Evolutionary conservation across 2,329 filamentous ascomycete genomes (phyloP), one percentile per base, ranked within the genome.

Genomic region (Epichloe bromicola): DNA sequence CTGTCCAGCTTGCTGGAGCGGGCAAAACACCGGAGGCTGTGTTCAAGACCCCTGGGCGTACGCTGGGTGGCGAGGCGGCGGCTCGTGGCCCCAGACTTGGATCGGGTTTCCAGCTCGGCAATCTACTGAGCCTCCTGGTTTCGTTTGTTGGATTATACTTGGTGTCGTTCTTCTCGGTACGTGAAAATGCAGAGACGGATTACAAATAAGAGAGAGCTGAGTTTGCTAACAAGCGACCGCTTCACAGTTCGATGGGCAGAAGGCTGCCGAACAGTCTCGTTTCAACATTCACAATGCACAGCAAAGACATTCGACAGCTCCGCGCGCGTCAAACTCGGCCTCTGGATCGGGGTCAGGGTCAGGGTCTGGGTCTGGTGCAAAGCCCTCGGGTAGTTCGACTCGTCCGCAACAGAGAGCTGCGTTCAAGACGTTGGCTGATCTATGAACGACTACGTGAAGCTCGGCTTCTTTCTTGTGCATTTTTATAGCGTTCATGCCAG

Each of bases 111-210:
- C 66, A 72, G 51, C 56, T 75, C 8, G 70, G 71, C 52, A 62
- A 64, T 48, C 56, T 81, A 20, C 51, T 81, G 47, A 73, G 76
- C 58, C 61, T 69, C 0, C 57, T 83, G 7, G 59, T 81, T 44
- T 66, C 69, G 5, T 79, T 83, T 54, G 67, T 83, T 44, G 80
- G 79, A 14, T 65, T 85, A 4, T 85, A 84, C 60, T 64, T 84
- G 42, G 70, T 72, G 7, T 81, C 78, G 4, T 64, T 85, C n/a
- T 74, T 84, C 57, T 75, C 79, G 62, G 78, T 75, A 69, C 51
- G 76, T 71, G 49, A 36, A 44, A 34, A 54, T 15, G 17, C 53
- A 3, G 39, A 17, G 33, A 56, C 26, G 46, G 20, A 47, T 51
- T 38, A 4, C 15, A 19, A 46, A 20, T 49, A 19, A 48, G 10